Conservation (phyloP, 2,329 filamentous ascomycete species). For the Diaporthe vexans region DNA sequence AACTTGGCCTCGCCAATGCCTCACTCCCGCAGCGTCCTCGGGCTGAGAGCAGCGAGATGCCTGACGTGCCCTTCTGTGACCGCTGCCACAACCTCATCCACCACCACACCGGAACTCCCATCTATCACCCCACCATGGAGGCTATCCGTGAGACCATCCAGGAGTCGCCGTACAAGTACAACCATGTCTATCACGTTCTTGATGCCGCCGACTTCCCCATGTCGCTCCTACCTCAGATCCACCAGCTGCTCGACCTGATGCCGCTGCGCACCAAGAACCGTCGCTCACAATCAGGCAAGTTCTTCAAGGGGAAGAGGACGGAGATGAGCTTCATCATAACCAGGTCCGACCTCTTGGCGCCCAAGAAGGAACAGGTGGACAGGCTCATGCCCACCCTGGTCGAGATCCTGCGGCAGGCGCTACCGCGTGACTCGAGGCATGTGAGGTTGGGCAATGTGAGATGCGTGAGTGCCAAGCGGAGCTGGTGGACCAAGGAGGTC, state of each 20-base stretch:
- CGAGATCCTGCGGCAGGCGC: slow-evolving; percentile 80
- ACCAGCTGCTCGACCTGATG: slow-evolving; percentile 77
- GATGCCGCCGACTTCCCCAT: slow-evolving; percentile 98
- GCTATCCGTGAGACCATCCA: slow-evolving; percentile 86
- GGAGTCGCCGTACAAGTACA: slow-evolving; percentile 90
- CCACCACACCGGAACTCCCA: slow-evolving; percentile 78
- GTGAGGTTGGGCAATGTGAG: slow-evolving; percentile 89
- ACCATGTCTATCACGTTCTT: slow-evolving; percentile 95
- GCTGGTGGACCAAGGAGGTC: slow-evolving; percentile 91
- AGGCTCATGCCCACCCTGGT: slow-evolving; percentile 87
- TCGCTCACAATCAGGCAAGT: slow-evolving; percentile 77
- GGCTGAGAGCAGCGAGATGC: slow-evolving; percentile 36
- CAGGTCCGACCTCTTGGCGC: slow-evolving; percentile 86
- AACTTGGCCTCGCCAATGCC: slow-evolving; percentile 60
- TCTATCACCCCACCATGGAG: slow-evolving; percentile 84
- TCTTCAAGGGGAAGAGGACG: slow-evolving; percentile 75
- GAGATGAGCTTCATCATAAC: slow-evolving; percentile 94
- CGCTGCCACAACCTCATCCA: slow-evolving; percentile 88
- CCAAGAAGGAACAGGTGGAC: slow-evolving; percentile 87
- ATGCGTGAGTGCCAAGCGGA: slow-evolving; percentile 86
- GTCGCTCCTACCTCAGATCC: slow-evolving; percentile 86
- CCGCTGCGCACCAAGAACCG: slow-evolving; percentile 85
- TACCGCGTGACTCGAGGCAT: slow-evolving; percentile 76
- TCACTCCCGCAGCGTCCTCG: slow-evolving; percentile 41
- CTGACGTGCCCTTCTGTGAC: slow-evolving; percentile 78